These are phyloP conservation scores for Metroxylon sagu DNA, from an alignment of 176 grass and related monocot genomes.

Conservation along the genomic window DNA sequence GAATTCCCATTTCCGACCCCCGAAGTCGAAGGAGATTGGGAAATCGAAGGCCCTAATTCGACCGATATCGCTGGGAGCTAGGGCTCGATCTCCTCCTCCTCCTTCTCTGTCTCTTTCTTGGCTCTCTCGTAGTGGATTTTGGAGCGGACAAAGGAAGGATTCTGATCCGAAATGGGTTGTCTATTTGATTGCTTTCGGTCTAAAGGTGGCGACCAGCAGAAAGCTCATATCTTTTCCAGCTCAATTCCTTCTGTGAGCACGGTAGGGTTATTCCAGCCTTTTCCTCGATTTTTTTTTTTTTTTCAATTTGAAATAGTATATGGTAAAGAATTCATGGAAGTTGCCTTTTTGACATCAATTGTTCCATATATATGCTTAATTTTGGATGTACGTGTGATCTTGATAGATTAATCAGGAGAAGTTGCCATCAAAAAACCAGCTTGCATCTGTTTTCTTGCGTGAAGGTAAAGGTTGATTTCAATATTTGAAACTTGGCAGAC, in stretches of 20 bases:
- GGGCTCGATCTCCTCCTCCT: neutral
- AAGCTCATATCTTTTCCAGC: constrained; percentile 19
- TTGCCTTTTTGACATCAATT: constrained; percentile 1
- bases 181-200: constrained; percentile 69
- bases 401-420: constrained; percentile 7
- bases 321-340: constrained; percentile 1
- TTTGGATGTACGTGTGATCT: neutral
- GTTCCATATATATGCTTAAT: neutral
- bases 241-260: constrained; percentile 31
- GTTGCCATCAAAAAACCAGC: no score
- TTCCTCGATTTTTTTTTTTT: constrained; percentile 16
- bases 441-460: constrained; percentile 41
- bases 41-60: no score
- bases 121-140: neutral
- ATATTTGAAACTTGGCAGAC: no score
- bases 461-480: constrained; percentile 35
- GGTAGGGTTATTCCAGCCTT: constrained; percentile 16
- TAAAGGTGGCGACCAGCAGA: constrained; percentile 7
- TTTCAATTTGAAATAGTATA: neutral
- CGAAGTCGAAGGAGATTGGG: no score
- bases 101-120: neutral
- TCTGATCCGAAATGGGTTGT: constrained; percentile 42
- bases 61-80: no score
- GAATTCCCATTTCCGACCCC: no score
- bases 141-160: neutral